These are phyloP conservation scores for Candida dendrica DNA, from an alignment of 805 yeast species.

Conservation along the genomic window DNA sequence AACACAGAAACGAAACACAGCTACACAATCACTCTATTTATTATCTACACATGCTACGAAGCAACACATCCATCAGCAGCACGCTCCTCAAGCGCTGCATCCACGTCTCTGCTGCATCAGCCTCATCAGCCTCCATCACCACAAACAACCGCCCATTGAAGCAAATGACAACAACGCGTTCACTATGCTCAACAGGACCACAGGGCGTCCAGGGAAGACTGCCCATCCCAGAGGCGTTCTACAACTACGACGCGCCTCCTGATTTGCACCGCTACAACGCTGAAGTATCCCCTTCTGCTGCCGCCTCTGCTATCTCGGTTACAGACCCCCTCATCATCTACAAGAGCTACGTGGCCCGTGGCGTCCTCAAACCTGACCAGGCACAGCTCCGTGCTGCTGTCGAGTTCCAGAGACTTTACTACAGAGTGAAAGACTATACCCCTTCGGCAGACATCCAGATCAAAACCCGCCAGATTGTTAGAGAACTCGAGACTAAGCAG, in stretches of 20 bases:
- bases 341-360: slow-evolving; percentile 42
- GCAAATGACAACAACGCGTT: neutral
- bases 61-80: too few relatives aligned
- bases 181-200: slow-evolving; percentile 1
- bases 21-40: too few relatives aligned
- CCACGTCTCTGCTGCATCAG: too few relatives aligned
- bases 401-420: slow-evolving; percentile 54
- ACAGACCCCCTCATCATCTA: slow-evolving; percentile 62
- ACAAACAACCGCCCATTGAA: neutral
- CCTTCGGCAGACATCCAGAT: slow-evolving; percentile 28
- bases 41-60: too few relatives aligned
- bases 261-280: neutral
- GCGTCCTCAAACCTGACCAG: slow-evolving; percentile 46
- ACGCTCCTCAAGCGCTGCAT: too few relatives aligned
- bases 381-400: slow-evolving; percentile 56
- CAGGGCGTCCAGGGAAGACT: slow-evolving; percentile 1
- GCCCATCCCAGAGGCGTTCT: slow-evolving; percentile 1
- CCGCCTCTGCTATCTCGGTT: slow-evolving; percentile 26
- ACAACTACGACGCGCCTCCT: neutral
- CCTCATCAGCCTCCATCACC: neutral
- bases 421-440: slow-evolving; percentile 48
- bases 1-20: too few relatives aligned
- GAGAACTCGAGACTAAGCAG: slow-evolving; percentile 23
- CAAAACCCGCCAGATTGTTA: slow-evolving; percentile 19
- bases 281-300: neutral